Conservation (phyloP, 2,329 filamentous ascomycete species). For the Ustilaginoidea virens region DNA sequence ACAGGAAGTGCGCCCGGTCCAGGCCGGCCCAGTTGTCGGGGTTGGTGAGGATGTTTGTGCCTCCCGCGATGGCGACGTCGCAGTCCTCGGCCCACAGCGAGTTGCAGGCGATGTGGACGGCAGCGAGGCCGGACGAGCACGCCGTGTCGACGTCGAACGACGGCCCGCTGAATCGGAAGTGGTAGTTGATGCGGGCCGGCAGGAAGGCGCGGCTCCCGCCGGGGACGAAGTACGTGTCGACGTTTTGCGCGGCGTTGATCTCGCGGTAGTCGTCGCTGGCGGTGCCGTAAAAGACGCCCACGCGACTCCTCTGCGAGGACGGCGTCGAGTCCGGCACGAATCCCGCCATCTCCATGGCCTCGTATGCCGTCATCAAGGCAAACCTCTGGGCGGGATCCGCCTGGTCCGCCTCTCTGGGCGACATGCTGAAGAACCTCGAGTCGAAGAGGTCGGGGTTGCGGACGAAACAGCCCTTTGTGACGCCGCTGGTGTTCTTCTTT, state of each 20-base stretch:
- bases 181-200: constrained; percentile 50
- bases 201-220: constrained; percentile 8
- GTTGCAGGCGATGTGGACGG: constrained; percentile 54
- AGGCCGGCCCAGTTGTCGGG: constrained; percentile 67
- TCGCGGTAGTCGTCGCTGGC: constrained; percentile 67
- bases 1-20: constrained; percentile 63
- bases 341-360: constrained; percentile 56
- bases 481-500: constrained; percentile 49
- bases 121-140: constrained; percentile 59
- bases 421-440: constrained; percentile 67
- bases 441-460: constrained; percentile 59
- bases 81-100: constrained; percentile 57
- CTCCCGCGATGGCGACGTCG: constrained; percentile 68
- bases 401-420: constrained; percentile 58
- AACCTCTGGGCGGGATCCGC: constrained; percentile 65
- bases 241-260: constrained; percentile 55
- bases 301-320: constrained; percentile 42
- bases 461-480: constrained; percentile 52
- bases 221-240: constrained; percentile 41
- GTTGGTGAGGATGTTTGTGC: constrained; percentile 63
- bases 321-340: constrained; percentile 43
- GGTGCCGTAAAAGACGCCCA: constrained; percentile 62
- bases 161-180: constrained; percentile 61
- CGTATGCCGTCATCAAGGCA: constrained; percentile 59
- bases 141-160: constrained; percentile 64